These are phyloP conservation scores for Sugiyamaella smithiae DNA, from an alignment of 805 yeast species.

Conservation along the genomic window DNA sequence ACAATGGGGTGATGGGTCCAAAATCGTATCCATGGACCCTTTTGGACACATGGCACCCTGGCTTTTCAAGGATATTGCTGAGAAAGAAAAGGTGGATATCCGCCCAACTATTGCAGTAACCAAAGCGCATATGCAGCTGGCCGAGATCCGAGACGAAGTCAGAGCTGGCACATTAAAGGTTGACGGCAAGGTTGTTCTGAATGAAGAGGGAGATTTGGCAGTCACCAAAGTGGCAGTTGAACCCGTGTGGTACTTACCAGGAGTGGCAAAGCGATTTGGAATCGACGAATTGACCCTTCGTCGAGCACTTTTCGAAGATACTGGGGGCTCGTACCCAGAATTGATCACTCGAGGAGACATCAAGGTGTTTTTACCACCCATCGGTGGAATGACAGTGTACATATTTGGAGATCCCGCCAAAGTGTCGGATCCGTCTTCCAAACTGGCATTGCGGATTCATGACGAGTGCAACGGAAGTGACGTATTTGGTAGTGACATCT, in stretches of 20 bases:
- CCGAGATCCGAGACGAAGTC: slow-evolving; percentile 58
- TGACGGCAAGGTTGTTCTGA: slow-evolving; percentile 60
- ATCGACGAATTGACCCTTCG: slow-evolving; percentile 55
- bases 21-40: slow-evolving; percentile 65
- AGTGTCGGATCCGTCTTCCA: slow-evolving; percentile 49
- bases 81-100: slow-evolving; percentile 50
- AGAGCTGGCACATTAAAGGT: slow-evolving; percentile 50
- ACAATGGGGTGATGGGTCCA: slow-evolving; percentile 54
- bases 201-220: slow-evolving; percentile 57
- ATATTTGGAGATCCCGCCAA: slow-evolving; percentile 60
- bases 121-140: slow-evolving; percentile 59
- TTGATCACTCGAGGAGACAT: slow-evolving; percentile 65
- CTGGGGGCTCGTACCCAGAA: slow-evolving; percentile 71
- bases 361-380: slow-evolving; percentile 64
- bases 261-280: slow-evolving; percentile 61
- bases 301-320: slow-evolving; percentile 61
- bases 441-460: slow-evolving; percentile 58
- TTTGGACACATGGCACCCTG: slow-evolving; percentile 66
- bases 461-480: slow-evolving; percentile 72
- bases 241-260: slow-evolving; percentile 70
- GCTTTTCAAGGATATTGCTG: slow-evolving; percentile 46
- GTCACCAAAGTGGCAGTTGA: slow-evolving; percentile 66
- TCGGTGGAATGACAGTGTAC: slow-evolving; percentile 65
- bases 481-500: slow-evolving; percentile 65
- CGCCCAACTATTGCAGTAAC: slow-evolving; percentile 67